A percentile compares a stretch with the other conserved stretches of the same genome.
These are phyloP conservation scores for Adansonia madagascariensis DNA, from an alignment of 441 rosid genomes.

Conservation along the genomic window DNA sequence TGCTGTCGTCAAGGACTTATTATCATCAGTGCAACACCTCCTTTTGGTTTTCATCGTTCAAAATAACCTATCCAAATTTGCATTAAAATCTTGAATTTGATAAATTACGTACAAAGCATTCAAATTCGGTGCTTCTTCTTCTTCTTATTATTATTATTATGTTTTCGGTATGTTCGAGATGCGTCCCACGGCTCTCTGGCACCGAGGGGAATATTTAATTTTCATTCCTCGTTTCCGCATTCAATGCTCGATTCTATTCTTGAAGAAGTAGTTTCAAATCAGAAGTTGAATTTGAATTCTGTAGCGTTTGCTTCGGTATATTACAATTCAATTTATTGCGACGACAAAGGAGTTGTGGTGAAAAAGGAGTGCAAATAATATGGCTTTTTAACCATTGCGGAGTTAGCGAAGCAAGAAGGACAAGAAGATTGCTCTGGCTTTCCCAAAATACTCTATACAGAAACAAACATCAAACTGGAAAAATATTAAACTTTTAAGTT, in stretches of 20 bases:
- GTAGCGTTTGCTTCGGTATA: slow-evolving; percentile 75
- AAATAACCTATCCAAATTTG: no score
- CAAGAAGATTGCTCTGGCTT: no score
- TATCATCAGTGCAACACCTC: slow-evolving; percentile 28
- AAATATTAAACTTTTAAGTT: no score
- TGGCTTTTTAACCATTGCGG: slow-evolving; percentile 49
- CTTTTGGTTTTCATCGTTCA: no score
- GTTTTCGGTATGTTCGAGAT: no score
- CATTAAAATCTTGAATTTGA: no score
- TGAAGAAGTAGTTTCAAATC: slow-evolving; percentile 18
- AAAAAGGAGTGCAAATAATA: slow-evolving; percentile 42
- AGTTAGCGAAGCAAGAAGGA: slow-evolving; percentile 61
- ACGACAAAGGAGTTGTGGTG: slow-evolving; percentile 43
- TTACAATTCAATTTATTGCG: slow-evolving; percentile 57
- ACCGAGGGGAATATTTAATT: slow-evolving; percentile 39
- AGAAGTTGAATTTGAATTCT: slow-evolving; percentile 42
- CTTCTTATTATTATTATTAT: no score
- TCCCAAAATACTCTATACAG: no score
- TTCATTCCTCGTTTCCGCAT: slow-evolving; percentile 34
- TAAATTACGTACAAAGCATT: no score
- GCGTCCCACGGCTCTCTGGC: slow-evolving; percentile 54
- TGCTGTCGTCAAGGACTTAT: slow-evolving; percentile 60
- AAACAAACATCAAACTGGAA: no score
- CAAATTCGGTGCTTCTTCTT: no score
- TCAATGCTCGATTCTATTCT: slow-evolving; percentile 38